A percentile compares a stretch with the other conserved stretches of the same genome.
phyloP scores from a whole-genome alignment of 257 asterid species.

The Cruciata laevipes region DNA sequence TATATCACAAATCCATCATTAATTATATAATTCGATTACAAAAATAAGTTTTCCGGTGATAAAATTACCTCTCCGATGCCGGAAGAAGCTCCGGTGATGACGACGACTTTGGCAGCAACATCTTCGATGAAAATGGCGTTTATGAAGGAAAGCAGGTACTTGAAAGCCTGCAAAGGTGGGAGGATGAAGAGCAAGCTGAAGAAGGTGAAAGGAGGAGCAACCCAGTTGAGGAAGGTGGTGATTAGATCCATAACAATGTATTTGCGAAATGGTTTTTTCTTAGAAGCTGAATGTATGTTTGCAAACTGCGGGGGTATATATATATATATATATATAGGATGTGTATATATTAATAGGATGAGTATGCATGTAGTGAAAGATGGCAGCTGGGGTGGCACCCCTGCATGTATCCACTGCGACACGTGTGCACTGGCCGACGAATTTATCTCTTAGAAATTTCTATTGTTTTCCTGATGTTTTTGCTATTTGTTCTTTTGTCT shows the following conservation, averaged over 20 bases:
- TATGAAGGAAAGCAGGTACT: conserved; percentile 44
- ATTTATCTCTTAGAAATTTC: conserved; percentile 9
- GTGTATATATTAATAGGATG: too few relatives aligned
- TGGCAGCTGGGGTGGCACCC: conserved; percentile 31
- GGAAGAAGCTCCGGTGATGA: conserved; percentile 91
- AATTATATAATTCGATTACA: too few relatives aligned
- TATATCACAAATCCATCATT: background rate
- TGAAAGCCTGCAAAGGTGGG: conserved; percentile 61
- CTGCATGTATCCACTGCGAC: conserved; percentile 35
- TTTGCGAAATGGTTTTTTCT: background rate
- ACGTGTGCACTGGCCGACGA: conserved; percentile 28
- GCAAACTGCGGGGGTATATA: background rate
- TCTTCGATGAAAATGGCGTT: conserved; percentile 52
- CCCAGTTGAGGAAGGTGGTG: conserved; percentile 51
- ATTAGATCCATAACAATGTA: conserved; percentile 32
- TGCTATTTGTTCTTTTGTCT: too few relatives aligned
- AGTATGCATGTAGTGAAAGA: conserved; percentile 11
- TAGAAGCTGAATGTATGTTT: background rate
- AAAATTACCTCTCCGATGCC: conserved; percentile 62
- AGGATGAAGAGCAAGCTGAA: conserved; percentile 45
- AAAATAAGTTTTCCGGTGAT: background rate
- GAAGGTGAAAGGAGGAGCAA: conserved; percentile 63
- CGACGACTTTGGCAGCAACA: conserved; percentile 58
- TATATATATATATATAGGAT: background rate
- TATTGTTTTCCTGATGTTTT: background rate